These are phyloP conservation scores for Stylonectria norvegica DNA, from an alignment of 2,329 filamentous ascomycete species.

Conservation along the genomic window DNA sequence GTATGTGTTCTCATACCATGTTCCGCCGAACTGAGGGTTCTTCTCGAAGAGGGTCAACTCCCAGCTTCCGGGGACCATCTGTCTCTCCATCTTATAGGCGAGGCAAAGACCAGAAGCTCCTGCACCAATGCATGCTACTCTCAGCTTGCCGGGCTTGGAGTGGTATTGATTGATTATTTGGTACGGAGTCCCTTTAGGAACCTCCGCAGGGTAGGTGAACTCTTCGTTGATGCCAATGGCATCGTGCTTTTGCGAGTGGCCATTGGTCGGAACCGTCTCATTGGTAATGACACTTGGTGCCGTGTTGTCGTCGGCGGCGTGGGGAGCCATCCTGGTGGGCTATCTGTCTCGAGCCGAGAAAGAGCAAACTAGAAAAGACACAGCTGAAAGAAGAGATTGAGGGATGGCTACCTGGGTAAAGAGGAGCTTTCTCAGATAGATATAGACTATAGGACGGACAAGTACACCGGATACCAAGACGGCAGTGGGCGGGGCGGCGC, in stretches of 20 bases:
- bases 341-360: not conserved
- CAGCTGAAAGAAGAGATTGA: not conserved
- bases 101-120: conserved; percentile 29
- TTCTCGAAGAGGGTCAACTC: conserved; percentile 33
- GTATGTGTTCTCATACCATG: conserved; percentile 51
- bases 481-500: not conserved
- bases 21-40: conserved; percentile 42
- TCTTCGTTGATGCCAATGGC: conserved; percentile 4
- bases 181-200: conserved; percentile 24
- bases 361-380: not conserved
- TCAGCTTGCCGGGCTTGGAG: conserved; percentile 34
- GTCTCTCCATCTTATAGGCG: conserved; percentile 30
- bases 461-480: not conserved
- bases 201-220: conserved; percentile 26
- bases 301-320: conserved; percentile 8
- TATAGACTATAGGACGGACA: conserved; percentile 4
- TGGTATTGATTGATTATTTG: conserved; percentile 31
- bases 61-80: conserved; percentile 27
- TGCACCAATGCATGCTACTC: conserved; percentile 30
- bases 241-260: conserved; percentile 3
- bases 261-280: conserved; percentile 9
- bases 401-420: not conserved
- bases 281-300: not conserved
- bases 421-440: conserved; percentile 1
- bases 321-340: conserved; percentile 10